phyloP scores from a whole-genome alignment of 2,329 filamentous ascomycete genomes.

The Metarhizium anisopliae region DNA sequence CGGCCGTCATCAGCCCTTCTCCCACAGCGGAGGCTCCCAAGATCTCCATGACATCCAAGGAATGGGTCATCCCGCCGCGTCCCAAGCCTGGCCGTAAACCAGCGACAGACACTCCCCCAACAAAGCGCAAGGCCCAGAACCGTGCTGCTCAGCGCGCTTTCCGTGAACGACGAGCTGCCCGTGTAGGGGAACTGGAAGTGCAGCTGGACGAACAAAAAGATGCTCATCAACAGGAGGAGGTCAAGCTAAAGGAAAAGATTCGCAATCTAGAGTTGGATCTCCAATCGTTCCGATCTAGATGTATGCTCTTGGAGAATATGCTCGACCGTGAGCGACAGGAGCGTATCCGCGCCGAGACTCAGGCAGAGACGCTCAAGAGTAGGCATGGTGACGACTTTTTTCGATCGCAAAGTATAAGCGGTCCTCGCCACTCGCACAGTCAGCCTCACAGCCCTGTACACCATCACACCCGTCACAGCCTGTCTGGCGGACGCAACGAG shows the following conservation, averaged over 20 bases:
- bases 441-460: conserved; percentile 18
- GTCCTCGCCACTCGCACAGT: conserved; percentile 15
- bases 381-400: conserved; percentile 19
- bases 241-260: conserved; percentile 49
- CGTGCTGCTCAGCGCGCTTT: conserved; percentile 86
- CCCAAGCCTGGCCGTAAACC: conserved; percentile 91
- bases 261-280: conserved; percentile 54
- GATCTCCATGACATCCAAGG: conserved; percentile 63
- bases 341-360: conserved; percentile 32
- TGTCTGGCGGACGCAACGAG: conserved; percentile 15
- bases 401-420: conserved; percentile 18
- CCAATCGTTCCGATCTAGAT: conserved; percentile 54
- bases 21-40: conserved; percentile 33
- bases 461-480: conserved; percentile 18
- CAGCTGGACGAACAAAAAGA: conserved; percentile 54
- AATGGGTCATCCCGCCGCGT: conserved; percentile 78
- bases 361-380: conserved; percentile 26
- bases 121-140: conserved; percentile 92
- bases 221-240: conserved; percentile 46
- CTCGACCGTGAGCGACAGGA: conserved; percentile 49
- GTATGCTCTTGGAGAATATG: conserved; percentile 53
- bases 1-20: conserved; percentile 34
- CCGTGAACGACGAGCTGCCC: conserved; percentile 74
- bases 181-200: conserved; percentile 68
- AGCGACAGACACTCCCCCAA: conserved; percentile 83